Conservation (phyloP, 2,329 filamentous ascomycete genomes). For the Aspergillus sp. region DNA sequence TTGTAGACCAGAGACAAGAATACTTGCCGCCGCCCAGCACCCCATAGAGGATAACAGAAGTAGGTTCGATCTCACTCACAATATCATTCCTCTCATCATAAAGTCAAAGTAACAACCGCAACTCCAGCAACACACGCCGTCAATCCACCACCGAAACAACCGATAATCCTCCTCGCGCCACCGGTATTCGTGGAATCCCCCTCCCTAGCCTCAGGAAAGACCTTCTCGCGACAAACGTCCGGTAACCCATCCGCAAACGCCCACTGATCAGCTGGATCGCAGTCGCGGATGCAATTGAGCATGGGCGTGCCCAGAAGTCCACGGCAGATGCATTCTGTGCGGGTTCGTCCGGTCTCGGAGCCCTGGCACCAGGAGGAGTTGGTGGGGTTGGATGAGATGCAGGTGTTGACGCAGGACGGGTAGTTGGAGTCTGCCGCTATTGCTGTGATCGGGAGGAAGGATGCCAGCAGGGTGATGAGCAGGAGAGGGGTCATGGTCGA, state of each 20-base stretch:
- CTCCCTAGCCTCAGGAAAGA: background rate
- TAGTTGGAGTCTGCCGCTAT: background rate
- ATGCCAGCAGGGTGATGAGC: background rate
- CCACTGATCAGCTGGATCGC: background rate
- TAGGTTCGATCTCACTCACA: too few species aligned
- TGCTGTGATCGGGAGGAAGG: background rate
- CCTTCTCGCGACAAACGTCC: background rate
- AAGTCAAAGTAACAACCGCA: background rate
- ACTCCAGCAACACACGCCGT: background rate
- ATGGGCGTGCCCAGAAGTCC: background rate
- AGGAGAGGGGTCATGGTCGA: background rate
- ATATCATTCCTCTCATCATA: too few species aligned
- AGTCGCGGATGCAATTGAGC: background rate
- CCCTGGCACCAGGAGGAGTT: conserved; percentile 1
- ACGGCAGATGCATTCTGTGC: background rate
- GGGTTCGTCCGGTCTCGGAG: background rate
- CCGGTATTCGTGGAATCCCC: background rate
- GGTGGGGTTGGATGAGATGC: background rate
- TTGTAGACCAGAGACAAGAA: too few species aligned
- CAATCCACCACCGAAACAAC: too few species aligned
- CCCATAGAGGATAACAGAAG: too few species aligned
- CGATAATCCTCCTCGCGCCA: background rate
- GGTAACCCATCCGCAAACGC: background rate
- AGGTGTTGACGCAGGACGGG: background rate
- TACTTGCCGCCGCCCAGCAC: too few species aligned